phyloP scores from a whole-genome alignment of 371 early-diverging fungal species.

The Mortierella sp. region DNA sequence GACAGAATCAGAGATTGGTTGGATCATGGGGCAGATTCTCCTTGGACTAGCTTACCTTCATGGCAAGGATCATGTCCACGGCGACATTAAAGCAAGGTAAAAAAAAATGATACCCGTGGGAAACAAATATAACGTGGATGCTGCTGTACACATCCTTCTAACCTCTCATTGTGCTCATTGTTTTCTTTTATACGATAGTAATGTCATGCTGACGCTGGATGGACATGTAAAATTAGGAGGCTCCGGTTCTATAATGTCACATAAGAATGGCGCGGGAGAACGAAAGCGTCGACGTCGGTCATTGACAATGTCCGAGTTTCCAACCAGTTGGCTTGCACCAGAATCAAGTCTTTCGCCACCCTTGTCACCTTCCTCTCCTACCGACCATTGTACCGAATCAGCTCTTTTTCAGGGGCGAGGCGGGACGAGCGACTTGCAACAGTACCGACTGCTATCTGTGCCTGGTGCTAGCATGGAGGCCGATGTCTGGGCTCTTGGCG shows the following conservation, averaged over 20 bases:
- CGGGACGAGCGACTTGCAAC: slow-evolving; percentile 42
- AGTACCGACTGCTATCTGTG: slow-evolving; percentile 30
- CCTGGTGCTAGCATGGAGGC: slow-evolving; percentile 60
- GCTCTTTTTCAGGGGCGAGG: slow-evolving; percentile 37
- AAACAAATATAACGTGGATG: too few relatives aligned
- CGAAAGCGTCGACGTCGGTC: slow-evolving; percentile 65
- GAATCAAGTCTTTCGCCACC: slow-evolving; percentile 24
- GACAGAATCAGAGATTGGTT: slow-evolving; percentile 71
- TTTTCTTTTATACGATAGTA: slow-evolving; percentile 58
- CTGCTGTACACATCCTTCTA: not conserved
- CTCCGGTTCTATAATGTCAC: slow-evolving; percentile 76
- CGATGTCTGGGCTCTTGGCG: slow-evolving; percentile 78
- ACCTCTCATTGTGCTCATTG: too few relatives aligned
- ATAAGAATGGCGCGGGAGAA: slow-evolving; percentile 63
- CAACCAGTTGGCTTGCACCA: slow-evolving; percentile 60
- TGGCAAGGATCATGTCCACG: slow-evolving; percentile 77
- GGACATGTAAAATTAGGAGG: slow-evolving; percentile 83
- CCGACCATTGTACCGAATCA: not conserved
- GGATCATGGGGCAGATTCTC: slow-evolving; percentile 72
- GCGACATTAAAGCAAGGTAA: slow-evolving; percentile 86
- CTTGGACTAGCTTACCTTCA: slow-evolving; percentile 80
- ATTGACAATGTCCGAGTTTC: slow-evolving; percentile 38
- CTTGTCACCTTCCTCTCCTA: slow-evolving; percentile 10
- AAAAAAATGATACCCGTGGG: too few relatives aligned
- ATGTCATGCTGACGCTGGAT: slow-evolving; percentile 76